These are phyloP conservation scores for Eucalyptus curtisii DNA, from an alignment of 345 rosid genomes.

Conservation along the genomic window DNA sequence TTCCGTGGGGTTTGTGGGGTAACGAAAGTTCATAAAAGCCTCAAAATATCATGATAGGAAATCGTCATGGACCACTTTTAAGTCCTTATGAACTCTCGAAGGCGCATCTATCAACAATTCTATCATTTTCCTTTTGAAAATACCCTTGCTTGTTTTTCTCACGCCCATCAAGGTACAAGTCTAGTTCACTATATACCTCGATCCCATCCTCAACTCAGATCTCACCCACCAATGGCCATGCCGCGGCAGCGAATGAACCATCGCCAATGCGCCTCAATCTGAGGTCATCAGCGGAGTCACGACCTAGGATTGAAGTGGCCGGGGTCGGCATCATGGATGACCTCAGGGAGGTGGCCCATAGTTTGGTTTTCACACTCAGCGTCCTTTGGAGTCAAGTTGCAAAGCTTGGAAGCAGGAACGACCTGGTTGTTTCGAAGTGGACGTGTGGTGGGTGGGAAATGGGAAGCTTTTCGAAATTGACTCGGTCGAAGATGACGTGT, in stretches of 20 bases:
- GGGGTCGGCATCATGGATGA: neutral
- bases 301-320: neutral
- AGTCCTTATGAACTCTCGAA: rapidly evolving
- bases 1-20: too few species aligned
- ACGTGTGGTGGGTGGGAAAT: neutral
- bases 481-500: neutral
- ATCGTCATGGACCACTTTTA: neutral
- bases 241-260: neutral
- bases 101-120: neutral
- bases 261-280: neutral
- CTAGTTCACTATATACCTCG: neutral
- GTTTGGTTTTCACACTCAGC: neutral
- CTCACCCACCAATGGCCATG: neutral
- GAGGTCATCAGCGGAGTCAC: neutral
- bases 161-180: neutral
- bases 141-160: neutral
- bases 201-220: neutral
- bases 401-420: neutral
- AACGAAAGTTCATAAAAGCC: neutral
- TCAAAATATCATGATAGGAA: neutral
- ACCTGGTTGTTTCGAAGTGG: neutral
- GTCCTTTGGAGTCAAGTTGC: neutral
- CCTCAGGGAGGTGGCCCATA: neutral
- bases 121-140: neutral
- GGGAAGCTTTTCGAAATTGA: neutral